Base-by-base conservation (phyloP, 306 rosid genomes). In the Quercus suber region DNA sequence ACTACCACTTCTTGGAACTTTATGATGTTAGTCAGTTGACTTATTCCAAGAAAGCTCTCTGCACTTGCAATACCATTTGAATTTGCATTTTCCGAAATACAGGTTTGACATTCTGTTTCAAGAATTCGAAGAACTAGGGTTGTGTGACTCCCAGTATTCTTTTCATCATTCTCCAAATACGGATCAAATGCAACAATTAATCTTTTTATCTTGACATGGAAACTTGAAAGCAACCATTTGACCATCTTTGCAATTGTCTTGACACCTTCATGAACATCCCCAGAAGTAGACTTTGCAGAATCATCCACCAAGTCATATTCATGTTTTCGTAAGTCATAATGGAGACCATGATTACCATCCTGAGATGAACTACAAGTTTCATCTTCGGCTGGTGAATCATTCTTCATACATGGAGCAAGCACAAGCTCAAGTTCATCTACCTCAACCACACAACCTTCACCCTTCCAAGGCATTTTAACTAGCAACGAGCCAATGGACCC, bases 261-360 rank as follows among this genome's bases (percentile, higher is more conserved):
- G 51, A 93, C 99, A 67, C 99, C 99, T 90, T 95, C 98, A 56
- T 89, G 99, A 78, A 95, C 88, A 86, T 92, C 94, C 80, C 81
- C 78, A 71, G 79, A 81, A 74, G 90, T 73, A 53, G 92, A 88
- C 65, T 89, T 95, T 82, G 80, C 77, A 73, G 82, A 78, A 81
- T 68, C 83, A 27, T 84, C 89, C 37, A 27, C 49, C 53, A 65
- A 61, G 76, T 80, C 92, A 37, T 73, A 77, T 37, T 86, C 91
- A n/a, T 64, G 79, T 80, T 71, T 82, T 68, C 67, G 77, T 25
- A 81, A 84, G 71, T 80, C 88, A 52, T 33, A 19, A 28, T 64
- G 78, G 15, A 55, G 56, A 35, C 27, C 63, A 55, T 65, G 55
- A 69, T 33, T 77, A 77, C 77, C 81, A 30, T 85, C 85, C 71